A percentile compares a stretch with the other conserved stretches of the same genome.
phyloP scores from a whole-genome alignment of 1,284 basidiomycete species.

The Puccinia horiana region DNA sequence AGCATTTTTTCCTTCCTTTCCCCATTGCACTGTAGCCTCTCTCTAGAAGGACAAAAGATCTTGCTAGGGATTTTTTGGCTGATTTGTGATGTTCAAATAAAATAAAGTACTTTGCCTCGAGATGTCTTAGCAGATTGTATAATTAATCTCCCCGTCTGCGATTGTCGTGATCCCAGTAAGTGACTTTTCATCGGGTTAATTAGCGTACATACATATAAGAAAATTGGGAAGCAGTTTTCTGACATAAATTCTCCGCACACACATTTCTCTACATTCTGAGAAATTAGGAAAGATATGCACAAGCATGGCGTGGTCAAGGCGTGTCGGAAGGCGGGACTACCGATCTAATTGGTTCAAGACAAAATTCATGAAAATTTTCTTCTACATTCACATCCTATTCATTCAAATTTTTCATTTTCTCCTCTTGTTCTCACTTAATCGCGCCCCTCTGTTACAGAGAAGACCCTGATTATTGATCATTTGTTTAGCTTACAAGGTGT shows the following conservation, averaged over 20 bases:
- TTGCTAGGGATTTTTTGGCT: background rate
- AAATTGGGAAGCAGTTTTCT: background rate
- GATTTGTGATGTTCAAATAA: conserved; percentile 8
- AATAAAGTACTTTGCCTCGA: conserved; percentile 44
- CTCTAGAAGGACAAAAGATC: background rate
- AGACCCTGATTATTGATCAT: no score
- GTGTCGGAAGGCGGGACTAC: conserved; percentile 39
- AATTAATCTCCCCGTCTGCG: conserved; percentile 48
- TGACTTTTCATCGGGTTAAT: background rate
- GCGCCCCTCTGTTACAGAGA: no score
- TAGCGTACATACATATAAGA: background rate
- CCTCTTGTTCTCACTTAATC: no score
- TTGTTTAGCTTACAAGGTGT: no score
- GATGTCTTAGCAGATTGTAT: conserved; percentile 48
- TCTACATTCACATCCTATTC: background rate
- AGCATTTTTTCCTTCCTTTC: background rate
- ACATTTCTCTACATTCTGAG: background rate
- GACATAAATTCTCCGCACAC: background rate
- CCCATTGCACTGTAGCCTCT: background rate
- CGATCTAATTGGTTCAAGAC: background rate
- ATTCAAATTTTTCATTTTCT: background rate
- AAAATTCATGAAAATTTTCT: background rate
- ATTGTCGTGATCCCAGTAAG: conserved; percentile 46
- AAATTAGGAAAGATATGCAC: conserved; percentile 25
- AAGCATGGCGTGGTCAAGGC: conserved; percentile 42